Evolutionary conservation across 2,329 filamentous ascomycete genomes (phyloP).

Genomic region (Xylariaceae sp.): DNA sequence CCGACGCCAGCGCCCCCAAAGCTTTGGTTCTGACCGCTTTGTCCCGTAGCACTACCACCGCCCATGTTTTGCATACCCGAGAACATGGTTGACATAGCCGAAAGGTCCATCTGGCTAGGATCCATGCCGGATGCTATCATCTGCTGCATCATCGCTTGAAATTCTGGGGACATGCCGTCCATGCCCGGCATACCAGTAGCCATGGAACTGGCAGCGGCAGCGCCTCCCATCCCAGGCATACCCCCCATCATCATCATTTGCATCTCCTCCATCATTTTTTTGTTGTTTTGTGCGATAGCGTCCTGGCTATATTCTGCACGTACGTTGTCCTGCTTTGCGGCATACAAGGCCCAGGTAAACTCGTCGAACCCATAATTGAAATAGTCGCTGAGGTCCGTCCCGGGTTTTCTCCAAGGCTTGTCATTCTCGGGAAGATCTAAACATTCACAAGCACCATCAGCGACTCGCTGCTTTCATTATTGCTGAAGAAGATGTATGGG

Average conservation of each 20-base stretch:
- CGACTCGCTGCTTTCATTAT: not conserved
- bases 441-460: not conserved
- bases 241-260: constrained; percentile 62
- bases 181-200: constrained; percentile 46
- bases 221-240: constrained; percentile 39
- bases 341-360: constrained; percentile 95
- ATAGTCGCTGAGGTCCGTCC: constrained; percentile 91
- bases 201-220: constrained; percentile 31
- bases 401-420: constrained; percentile 92
- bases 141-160: constrained; percentile 66
- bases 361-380: constrained; percentile 99
- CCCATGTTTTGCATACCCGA: constrained; percentile 49
- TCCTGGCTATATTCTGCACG: constrained; percentile 69
- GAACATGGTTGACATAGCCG: constrained; percentile 55
- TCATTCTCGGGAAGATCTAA: constrained; percentile 68
- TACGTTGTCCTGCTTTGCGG: constrained; percentile 77
- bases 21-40: constrained; percentile 47
- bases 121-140: constrained; percentile 64
- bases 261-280: constrained; percentile 74
- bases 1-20: constrained; percentile 46
- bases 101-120: constrained; percentile 60
- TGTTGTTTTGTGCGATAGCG: constrained; percentile 57
- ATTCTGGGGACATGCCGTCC: constrained; percentile 61
- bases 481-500: not conserved
- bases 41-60: constrained; percentile 36